These are phyloP conservation scores for Stephania cephalantha DNA, from an alignment of 164 flowering plant genomes.

Conservation along the genomic window DNA sequence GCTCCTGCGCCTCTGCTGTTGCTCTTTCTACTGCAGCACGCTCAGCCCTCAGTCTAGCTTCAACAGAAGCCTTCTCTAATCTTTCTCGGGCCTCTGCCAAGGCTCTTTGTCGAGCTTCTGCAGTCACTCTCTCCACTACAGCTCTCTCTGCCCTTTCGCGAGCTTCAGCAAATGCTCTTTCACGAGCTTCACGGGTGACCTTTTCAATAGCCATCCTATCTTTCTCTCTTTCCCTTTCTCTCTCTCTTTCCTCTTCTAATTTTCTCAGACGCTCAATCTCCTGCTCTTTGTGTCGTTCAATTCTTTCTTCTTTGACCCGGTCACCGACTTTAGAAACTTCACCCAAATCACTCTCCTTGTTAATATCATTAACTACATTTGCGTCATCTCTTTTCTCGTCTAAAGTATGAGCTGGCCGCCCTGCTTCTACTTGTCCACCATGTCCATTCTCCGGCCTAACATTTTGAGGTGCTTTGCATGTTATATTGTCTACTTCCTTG, in stretches of 20 bases:
- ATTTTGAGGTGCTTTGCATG: conserved; percentile 15
- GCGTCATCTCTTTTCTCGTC: conserved; percentile 23
- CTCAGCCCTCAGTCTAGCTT: conserved; percentile 66
- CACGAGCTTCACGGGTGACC: conserved; percentile 85
- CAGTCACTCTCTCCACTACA: conserved; percentile 60
- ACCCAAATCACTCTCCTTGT: conserved; percentile 21
- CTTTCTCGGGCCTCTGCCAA: conserved; percentile 48
- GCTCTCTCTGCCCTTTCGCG: conserved; percentile 68
- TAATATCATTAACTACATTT: conserved; percentile 20
- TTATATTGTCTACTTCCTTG: conserved; percentile 22
- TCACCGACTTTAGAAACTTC: conserved; percentile 21
- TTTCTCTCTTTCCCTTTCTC: conserved; percentile 36
- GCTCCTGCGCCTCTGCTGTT: conserved; percentile 76
- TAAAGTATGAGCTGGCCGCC: conserved; percentile 12
- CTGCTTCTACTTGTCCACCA: conserved; percentile 26
- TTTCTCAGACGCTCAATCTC: conserved; percentile 29
- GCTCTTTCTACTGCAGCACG: conserved; percentile 94
- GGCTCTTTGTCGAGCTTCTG: conserved; percentile 50
- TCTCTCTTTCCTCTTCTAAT: conserved; percentile 35
- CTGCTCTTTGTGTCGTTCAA: conserved; percentile 29
- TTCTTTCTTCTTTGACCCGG: conserved; percentile 31
- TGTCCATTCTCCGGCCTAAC: conserved; percentile 21
- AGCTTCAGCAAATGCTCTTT: conserved; percentile 72
- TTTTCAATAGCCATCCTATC: conserved; percentile 60
- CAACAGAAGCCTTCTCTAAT: conserved; percentile 45